phyloP scores from a whole-genome alignment of 345 rosid species.

The Hirschfeldia incana region DNA sequence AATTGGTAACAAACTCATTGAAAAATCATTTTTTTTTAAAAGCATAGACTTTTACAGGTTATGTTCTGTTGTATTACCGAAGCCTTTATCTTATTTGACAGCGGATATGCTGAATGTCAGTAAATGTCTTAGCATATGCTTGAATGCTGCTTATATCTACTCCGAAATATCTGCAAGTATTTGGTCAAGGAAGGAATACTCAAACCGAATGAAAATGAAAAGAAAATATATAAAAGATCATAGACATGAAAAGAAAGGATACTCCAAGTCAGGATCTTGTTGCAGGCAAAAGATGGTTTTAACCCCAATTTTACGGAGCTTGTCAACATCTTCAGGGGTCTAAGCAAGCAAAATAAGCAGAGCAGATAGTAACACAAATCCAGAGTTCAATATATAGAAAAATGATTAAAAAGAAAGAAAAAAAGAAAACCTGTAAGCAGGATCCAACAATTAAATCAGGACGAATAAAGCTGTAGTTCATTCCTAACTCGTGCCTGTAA shows the following conservation, averaged over 20 bases:
- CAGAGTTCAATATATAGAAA: neutral
- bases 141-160: constrained; percentile 81
- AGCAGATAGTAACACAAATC: neutral
- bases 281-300: constrained; percentile 95
- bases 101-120: constrained; percentile 76
- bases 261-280: constrained; percentile 94
- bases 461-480: constrained; percentile 80
- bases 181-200: constrained; percentile 51
- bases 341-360: constrained; percentile 34
- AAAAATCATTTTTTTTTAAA: neutral
- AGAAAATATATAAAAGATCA: neutral
- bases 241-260: constrained; percentile 44
- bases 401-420: constrained; percentile 10
- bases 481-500: constrained; percentile 90
- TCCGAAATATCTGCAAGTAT: constrained; percentile 71
- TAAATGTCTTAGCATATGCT: constrained; percentile 58
- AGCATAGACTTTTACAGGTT: neutral
- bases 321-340: constrained; percentile 86
- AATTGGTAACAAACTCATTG: too few relatives aligned
- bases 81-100: constrained; percentile 65
- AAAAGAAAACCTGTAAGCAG: constrained; percentile 69
- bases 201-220: neutral
- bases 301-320: constrained; percentile 79
- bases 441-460: constrained; percentile 97
- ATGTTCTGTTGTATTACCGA: neutral